phyloP scores from a whole-genome alignment of 2,329 filamentous ascomycete genomes.

The Coniochaeta prunicola region DNA sequence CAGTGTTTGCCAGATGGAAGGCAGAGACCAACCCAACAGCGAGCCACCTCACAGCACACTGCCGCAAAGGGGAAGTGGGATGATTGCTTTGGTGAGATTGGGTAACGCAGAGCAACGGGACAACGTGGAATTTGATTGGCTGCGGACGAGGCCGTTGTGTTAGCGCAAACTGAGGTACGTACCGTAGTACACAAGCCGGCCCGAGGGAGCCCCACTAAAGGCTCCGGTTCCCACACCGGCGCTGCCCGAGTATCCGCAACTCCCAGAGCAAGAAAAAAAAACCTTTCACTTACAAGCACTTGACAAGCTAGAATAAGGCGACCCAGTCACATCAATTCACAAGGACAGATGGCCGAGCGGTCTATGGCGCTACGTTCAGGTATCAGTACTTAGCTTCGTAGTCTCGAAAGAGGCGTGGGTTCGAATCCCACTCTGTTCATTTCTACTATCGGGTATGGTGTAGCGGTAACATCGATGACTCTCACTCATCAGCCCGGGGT shows the following conservation, averaged over 20 bases:
- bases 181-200: no score
- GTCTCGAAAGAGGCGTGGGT: conserved; percentile 1
- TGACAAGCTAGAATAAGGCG: not conserved
- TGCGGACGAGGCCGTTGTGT: not conserved
- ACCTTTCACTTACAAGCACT: no score
- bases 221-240: no score
- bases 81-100: not conserved
- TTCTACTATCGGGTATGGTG: not conserved
- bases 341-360: not conserved
- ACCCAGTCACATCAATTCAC: not conserved
- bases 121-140: not conserved
- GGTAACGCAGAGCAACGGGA: not conserved
- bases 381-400: not conserved
- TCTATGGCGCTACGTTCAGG: conserved; percentile 1
- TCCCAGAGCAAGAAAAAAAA: no score
- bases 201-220: no score
- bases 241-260: no score
- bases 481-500: not conserved
- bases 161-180: no score
- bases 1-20: not conserved
- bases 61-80: not conserved
- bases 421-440: conserved; percentile 1
- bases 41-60: not conserved
- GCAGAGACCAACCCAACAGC: not conserved
- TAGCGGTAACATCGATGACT: not conserved